phyloP scores from a whole-genome alignment of 1,139 yeast genomes.

The Saccharomycopsis hybrid region DNA sequence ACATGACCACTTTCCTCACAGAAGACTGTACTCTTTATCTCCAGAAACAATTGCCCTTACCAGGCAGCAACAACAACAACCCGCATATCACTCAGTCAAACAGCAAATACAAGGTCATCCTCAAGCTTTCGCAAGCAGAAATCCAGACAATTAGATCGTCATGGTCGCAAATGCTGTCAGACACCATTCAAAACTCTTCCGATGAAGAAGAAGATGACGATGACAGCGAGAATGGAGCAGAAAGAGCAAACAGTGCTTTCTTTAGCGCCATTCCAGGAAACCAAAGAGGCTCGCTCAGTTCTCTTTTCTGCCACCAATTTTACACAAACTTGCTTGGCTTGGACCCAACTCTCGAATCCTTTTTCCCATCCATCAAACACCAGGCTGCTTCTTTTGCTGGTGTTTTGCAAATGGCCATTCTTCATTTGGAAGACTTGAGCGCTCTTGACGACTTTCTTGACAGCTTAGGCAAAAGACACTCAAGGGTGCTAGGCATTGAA shows the following conservation, averaged over 20 bases:
- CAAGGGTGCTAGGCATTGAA: constrained; percentile 69
- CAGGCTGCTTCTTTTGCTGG: constrained; percentile 81
- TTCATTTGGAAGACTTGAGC: constrained; percentile 36
- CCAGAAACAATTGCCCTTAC: no score
- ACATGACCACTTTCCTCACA: no score
- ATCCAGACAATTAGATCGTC: constrained; percentile 34
- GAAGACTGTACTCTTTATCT: no score
- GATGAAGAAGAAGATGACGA: neutral
- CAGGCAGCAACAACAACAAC: no score
- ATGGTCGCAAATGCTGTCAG: constrained; percentile 31
- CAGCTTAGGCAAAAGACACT: constrained; percentile 67
- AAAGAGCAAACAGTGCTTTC: constrained; percentile 1
- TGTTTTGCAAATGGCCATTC: constrained; percentile 57
- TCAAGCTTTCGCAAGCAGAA: constrained; percentile 32
- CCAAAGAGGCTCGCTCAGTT: constrained; percentile 36
- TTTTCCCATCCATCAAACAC: constrained; percentile 60
- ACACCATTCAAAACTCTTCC: neutral
- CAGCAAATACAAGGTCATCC: constrained; percentile 27
- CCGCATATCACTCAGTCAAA: no score
- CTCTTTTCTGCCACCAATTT: constrained; percentile 55
- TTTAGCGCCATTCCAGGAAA: no score
- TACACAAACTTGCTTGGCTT: constrained; percentile 51
- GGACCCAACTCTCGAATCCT: constrained; percentile 46
- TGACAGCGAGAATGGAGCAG: constrained; percentile 10
- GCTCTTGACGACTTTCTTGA: constrained; percentile 54